These are phyloP conservation scores for Penicillium sp. DNA, from an alignment of 2,329 filamentous ascomycete genomes.

Conservation along the genomic window DNA sequence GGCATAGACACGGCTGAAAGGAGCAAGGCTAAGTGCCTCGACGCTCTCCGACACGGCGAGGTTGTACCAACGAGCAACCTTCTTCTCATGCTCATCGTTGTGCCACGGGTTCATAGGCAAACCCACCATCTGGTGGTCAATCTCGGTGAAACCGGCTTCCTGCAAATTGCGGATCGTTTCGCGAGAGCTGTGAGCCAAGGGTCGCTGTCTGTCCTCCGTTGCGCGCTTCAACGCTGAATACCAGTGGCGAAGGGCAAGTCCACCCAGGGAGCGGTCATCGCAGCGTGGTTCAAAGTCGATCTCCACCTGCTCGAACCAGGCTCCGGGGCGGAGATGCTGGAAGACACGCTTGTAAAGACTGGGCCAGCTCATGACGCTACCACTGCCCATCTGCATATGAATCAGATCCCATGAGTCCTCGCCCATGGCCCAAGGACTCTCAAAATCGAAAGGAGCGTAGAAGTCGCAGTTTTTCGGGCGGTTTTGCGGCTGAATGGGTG, in stretches of 20 bases:
- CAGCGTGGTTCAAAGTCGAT: constrained; percentile 77
- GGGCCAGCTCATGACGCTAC: constrained; percentile 74
- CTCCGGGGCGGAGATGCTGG: constrained; percentile 71
- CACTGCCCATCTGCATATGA: constrained; percentile 75
- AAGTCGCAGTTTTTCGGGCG: constrained; percentile 70
- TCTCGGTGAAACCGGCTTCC: constrained; percentile 73
- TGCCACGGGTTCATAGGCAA: constrained; percentile 76
- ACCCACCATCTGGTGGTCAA: constrained; percentile 66
- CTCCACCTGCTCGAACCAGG: constrained; percentile 84
- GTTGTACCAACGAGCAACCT: constrained; percentile 81
- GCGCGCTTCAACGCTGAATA: constrained; percentile 65
- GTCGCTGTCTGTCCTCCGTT: constrained; percentile 60
- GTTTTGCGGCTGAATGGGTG: constrained; percentile 63
- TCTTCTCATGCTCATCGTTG: constrained; percentile 60
- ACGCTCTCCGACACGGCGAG: constrained; percentile 71
- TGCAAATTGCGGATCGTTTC: constrained; percentile 61
- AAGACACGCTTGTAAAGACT: constrained; percentile 70
- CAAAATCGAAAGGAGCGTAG: constrained; percentile 69
- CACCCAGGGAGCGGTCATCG: constrained; percentile 61
- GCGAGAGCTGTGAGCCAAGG: constrained; percentile 62
- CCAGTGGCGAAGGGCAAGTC: constrained; percentile 65
- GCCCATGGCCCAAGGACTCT: constrained; percentile 68
- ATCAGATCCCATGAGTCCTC: constrained; percentile 77
- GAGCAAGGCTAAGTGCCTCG: constrained; percentile 69
- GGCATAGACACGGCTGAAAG: constrained; percentile 64